Percentiles rank a stretch among this genome's conserved stretches.
These are phyloP conservation scores for Phylloporus sp. DNA, from an alignment of 768 basidiomycete genomes.

Conservation along the genomic window DNA sequence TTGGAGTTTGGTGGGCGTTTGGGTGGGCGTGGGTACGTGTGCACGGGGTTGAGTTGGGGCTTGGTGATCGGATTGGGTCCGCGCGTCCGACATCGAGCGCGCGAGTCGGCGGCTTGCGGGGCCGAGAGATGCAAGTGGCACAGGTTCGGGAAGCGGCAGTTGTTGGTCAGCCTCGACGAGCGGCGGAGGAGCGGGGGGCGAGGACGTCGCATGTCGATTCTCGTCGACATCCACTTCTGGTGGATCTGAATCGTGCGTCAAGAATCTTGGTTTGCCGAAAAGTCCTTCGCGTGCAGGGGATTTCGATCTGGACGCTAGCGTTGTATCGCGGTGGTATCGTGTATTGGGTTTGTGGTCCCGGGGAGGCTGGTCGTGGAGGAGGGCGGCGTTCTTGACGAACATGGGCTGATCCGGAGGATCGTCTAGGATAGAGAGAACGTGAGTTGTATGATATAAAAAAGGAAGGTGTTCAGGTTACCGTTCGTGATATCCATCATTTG, in stretches of 20 bases:
- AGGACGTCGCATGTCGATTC: conserved; percentile 4
- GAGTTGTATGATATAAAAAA: not conserved
- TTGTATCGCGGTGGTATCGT: not conserved
- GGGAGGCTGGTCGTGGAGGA: conserved; percentile 18
- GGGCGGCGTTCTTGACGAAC: conserved; percentile 18
- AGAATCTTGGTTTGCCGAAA: conserved; percentile 36
- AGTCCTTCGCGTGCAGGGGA: not conserved
- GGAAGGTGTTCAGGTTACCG: conserved; percentile 16
- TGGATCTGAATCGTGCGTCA: conserved; percentile 23
- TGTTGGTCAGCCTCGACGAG: conserved; percentile 4
- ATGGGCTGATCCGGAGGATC: conserved; percentile 4
- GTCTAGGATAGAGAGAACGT: conserved; percentile 8
- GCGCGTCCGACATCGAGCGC: not conserved
- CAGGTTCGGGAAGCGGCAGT: not conserved
- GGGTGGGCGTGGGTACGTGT: conserved; percentile 13
- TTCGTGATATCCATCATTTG: conserved; percentile 37
- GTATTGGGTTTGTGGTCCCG: not conserved
- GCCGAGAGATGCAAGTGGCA: not conserved
- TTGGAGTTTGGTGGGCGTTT: too few species aligned
- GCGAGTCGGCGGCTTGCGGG: not conserved
- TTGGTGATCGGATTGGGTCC: not conserved
- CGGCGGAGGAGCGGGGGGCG: conserved; percentile 14
- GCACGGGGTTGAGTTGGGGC: not conserved
- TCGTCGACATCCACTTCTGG: conserved; percentile 2
- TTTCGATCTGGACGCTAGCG: not conserved